Base-by-base conservation (phyloP, 257 asterid genomes). In the Solanum sitiens region DNA sequence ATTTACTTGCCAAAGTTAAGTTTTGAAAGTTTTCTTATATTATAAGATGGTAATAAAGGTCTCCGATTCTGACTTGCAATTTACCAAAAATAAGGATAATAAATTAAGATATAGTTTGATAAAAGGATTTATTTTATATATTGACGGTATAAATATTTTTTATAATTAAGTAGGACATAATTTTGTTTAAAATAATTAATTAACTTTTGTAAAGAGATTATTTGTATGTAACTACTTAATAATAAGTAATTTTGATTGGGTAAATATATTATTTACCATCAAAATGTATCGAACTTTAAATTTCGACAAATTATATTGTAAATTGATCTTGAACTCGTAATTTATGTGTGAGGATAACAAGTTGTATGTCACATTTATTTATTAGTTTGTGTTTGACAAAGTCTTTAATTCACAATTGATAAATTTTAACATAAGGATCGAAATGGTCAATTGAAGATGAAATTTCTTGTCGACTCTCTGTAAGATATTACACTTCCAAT, bases 331-430 rank as follows among this genome's bases (percentile, higher is more conserved):
- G 30, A 61, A 23, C 15, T 61, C 1, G 7, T 61, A 61, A 59
- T 59, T 61, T 21, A 14, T 61, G 7, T 23, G 70, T 61, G 65
- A 23, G 27, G 0, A 4, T 23, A 10, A 14, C 2, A 13, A 14
- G 2, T 47, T 47, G 56, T 10, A 9, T 11, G 70, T 61, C 70
- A 10, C 0, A 11, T 23, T 61, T 9, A 61, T 21, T 23, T 10
- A 61, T 23, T 23, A 4, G 30, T 18, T 3, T 0, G 2, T 56
- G 65, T 7, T 23, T 56, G 11, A 18, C n/a, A 18, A 0, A 56
- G 27, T 65, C 2, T 65, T 11, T 65, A n/a, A n/a, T 65, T n/a
- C 16, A n/a, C 33, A n/a, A 65, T 65, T 65, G 18, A 65, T 13
- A 65, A n/a, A 63, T 9, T 0, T 11, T 11, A n/a, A 5, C 4